Conservation (phyloP, 2,329 filamentous ascomycete species). For the Rachicladosporium sp. region DNA sequence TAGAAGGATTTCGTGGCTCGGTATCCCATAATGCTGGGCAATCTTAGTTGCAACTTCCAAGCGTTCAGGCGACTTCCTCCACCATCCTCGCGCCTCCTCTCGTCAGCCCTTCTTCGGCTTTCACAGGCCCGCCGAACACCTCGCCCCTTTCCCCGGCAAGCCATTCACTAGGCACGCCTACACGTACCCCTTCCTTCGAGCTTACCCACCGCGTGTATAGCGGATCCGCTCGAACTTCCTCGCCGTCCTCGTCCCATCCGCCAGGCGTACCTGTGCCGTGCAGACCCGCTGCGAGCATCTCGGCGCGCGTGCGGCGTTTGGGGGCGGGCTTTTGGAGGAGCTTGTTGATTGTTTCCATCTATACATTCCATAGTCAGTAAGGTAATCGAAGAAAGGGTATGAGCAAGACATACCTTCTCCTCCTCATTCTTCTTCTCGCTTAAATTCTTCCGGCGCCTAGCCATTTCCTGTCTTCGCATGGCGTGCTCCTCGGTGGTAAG, state of each 20-base stretch:
- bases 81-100: conserved; percentile 8
- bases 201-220: conserved; percentile 59
- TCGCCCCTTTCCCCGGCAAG: conserved; percentile 49
- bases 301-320: conserved; percentile 45
- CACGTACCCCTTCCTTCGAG: conserved; percentile 48
- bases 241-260: conserved; percentile 24
- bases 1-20: too few species aligned
- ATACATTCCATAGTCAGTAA: neutral
- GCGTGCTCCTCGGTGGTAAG: conserved; percentile 61
- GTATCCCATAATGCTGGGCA: too few species aligned
- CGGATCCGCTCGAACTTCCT: conserved; percentile 33
- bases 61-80: conserved; percentile 6
- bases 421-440: conserved; percentile 69
- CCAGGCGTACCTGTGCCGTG: conserved; percentile 39
- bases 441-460: conserved; percentile 58
- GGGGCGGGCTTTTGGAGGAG: conserved; percentile 76
- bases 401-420: conserved; percentile 47
- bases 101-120: neutral
- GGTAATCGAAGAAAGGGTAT: neutral
- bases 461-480: conserved; percentile 64
- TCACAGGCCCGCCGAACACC: conserved; percentile 35
- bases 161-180: conserved; percentile 59
- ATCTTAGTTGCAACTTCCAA: too few species aligned
- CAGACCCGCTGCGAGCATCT: conserved; percentile 28
- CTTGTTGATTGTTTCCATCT: conserved; percentile 89